These are phyloP conservation scores for Alternaria dauci DNA, from an alignment of 2,329 filamentous ascomycete species.

Conservation along the genomic window DNA sequence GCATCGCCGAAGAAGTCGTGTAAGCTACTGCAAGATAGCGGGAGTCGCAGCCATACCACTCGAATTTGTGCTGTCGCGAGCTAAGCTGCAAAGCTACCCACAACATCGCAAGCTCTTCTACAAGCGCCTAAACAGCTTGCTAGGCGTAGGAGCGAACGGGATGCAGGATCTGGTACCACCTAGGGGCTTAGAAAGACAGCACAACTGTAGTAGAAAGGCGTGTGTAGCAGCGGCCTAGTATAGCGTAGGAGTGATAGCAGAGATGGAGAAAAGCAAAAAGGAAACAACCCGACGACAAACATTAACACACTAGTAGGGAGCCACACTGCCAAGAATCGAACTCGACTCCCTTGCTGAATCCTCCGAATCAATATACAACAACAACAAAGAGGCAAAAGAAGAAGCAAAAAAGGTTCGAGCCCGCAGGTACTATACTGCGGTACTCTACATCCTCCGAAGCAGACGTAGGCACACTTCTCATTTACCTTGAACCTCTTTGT, in stretches of 20 bases:
- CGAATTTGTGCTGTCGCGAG: neutral
- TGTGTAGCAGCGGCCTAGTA: neutral
- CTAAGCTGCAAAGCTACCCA: neutral
- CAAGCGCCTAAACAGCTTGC: neutral
- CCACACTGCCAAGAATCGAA: neutral
- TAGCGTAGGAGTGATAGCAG: neutral
- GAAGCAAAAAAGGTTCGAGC: neutral
- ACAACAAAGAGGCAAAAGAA: neutral
- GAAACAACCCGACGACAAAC: neutral
- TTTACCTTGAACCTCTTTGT: constrained; percentile 2
- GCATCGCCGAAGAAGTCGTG: neutral
- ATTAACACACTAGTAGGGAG: neutral
- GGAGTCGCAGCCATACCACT: neutral
- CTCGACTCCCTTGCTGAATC: neutral
- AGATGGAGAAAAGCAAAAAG: neutral
- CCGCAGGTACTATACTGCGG: neutral
- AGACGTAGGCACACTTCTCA: neutral
- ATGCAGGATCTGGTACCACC: neutral
- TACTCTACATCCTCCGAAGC: neutral
- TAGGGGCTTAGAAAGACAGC: neutral
- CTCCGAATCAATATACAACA: neutral
- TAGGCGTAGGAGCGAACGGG: neutral
- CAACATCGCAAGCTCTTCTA: neutral
- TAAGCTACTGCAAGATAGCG: neutral
- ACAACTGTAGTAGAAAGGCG: neutral